Percentiles rank a stretch among this genome's conserved stretches.
phyloP scores from a whole-genome alignment of 1,139 yeast genomes.

The Pneumocystis oryctolagi region DNA sequence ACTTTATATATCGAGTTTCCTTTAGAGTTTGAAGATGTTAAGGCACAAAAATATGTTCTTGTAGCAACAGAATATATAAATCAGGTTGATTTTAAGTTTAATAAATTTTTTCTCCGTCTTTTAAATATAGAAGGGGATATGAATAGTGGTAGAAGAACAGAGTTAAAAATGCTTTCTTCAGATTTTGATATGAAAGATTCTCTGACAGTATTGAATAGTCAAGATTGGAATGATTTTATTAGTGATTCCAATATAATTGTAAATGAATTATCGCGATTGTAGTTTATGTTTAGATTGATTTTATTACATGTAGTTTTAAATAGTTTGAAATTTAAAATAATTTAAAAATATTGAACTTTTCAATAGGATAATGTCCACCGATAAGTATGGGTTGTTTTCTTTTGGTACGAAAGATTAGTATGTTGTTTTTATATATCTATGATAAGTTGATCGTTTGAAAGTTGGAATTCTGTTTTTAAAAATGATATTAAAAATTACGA shows the following conservation, averaged over 20 bases:
- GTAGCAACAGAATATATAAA: neutral
- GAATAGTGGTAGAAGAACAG: neutral
- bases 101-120: neutral
- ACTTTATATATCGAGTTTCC: neutral
- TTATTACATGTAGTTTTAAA: neutral
- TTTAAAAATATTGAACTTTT: neutral
- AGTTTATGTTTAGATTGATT: neutral
- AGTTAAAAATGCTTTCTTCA: neutral
- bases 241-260: neutral
- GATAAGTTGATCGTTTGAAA: neutral
- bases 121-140: neutral
- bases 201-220: neutral
- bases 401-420: neutral
- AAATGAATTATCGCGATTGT: neutral
- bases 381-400: neutral
- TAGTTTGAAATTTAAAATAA: no score
- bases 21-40: neutral
- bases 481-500: neutral
- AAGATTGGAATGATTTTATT: neutral
- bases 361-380: neutral
- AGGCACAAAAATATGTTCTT: neutral
- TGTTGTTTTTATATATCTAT: neutral
- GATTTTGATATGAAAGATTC: neutral
- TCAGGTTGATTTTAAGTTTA: neutral
- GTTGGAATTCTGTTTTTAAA: neutral